Conservation (phyloP, 2,329 filamentous ascomycete genomes). For the Fusarium sambucinum region DNA sequence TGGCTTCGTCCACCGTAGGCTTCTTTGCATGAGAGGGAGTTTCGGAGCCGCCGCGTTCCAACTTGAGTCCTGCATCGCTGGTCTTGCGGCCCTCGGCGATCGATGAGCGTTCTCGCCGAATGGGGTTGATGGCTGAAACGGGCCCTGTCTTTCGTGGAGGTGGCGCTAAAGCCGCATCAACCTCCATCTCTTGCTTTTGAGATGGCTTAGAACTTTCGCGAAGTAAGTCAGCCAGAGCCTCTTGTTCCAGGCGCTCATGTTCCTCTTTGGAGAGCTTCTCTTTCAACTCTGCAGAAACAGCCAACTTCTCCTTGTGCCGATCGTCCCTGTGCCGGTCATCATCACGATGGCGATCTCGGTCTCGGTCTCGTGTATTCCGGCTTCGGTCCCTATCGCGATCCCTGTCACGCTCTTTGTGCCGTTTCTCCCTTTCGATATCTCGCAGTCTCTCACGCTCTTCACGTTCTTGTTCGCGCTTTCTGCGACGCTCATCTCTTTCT, state of each 20-base stretch:
- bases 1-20: constrained; percentile 48
- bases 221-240: constrained; percentile 69
- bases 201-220: constrained; percentile 67
- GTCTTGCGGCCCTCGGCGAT: constrained; percentile 57
- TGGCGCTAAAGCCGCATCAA: constrained; percentile 67
- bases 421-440: constrained; percentile 56
- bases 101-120: constrained; percentile 61
- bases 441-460: constrained; percentile 66
- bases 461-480: constrained; percentile 65
- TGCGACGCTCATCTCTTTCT: constrained; percentile 63
- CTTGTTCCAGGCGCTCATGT: constrained; percentile 67
- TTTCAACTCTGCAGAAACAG: constrained; percentile 60
- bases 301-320: constrained; percentile 53
- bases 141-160: constrained; percentile 66
- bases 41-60: constrained; percentile 53
- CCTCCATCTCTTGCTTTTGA: constrained; percentile 65
- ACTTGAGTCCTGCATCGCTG: constrained; percentile 50
- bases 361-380: constrained; percentile 45
- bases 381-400: constrained; percentile 54
- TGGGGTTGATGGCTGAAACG: constrained; percentile 70
- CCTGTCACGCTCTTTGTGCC: constrained; percentile 56
- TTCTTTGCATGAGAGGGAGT: constrained; percentile 48
- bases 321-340: constrained; percentile 50
- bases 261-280: constrained; percentile 70
- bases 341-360: constrained; percentile 46